Evolutionary conservation across 306 rosid genomes (phyloP).

Genomic region (Vicia villosa): DNA sequence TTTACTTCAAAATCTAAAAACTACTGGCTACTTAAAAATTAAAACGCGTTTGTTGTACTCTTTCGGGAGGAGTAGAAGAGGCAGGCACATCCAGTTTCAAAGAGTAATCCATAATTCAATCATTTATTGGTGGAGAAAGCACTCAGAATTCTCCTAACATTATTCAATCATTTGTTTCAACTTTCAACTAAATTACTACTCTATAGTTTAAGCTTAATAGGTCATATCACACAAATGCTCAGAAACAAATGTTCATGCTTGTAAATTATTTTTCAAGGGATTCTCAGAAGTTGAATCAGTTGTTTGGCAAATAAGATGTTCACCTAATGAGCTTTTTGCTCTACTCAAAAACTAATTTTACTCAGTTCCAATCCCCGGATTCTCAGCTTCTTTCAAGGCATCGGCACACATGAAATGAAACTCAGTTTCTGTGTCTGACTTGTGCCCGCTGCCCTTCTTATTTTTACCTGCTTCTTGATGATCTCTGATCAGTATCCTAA

Average conservation of each 20-base stretch:
- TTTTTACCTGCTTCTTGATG: too few species aligned
- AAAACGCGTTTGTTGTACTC: too few species aligned
- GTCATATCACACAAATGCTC: background rate
- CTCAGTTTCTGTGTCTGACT: background rate
- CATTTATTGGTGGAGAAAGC: too few species aligned
- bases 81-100: background rate
- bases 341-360: background rate
- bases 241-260: background rate
- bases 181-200: too few species aligned
- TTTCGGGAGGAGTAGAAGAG: background rate
- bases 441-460: background rate
- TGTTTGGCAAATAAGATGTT: background rate
- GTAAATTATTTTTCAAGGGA: too few species aligned
- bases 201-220: background rate
- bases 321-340: background rate
- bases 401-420: background rate
- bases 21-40: background rate
- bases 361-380: conserved; percentile 1
- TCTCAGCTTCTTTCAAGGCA: conserved; percentile 7
- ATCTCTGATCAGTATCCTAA: background rate
- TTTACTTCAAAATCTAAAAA: background rate
- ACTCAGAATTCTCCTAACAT: too few species aligned
- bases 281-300: background rate
- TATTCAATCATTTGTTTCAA: too few species aligned
- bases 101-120: background rate